Evolutionary conservation across 2,329 filamentous ascomycete genomes (phyloP), one percentile per base, ranked within the genome.

Genomic region (Sporothrix pseudoabietina): DNA sequence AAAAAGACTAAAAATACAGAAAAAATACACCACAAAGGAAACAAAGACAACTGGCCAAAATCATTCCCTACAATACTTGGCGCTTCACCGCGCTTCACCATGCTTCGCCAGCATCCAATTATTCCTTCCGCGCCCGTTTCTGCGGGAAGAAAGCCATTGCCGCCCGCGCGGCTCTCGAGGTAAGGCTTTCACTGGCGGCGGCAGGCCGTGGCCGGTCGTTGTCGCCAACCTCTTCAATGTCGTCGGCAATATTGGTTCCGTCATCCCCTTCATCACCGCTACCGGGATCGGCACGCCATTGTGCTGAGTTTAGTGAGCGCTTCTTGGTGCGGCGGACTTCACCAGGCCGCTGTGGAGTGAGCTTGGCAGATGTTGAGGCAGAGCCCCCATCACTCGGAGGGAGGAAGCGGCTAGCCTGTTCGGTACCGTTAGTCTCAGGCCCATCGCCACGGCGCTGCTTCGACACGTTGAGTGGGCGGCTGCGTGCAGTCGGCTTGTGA

Each of bases 201-300:
- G 3, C 41, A 44, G 14, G 7, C 35, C 30, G 19, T 7, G 12
- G 22, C 19, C 35, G 54, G 35, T n/a, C 70, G 44, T 70, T 32
- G 26, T 73, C 71, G 61, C 71, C 71, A 2, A 71, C 71, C 22
- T 74, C 73, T 35, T 74, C 73, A 65, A 74, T 74, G 19, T 74
- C 73, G 68, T 74, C 73, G 22, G 44, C 52, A n/a, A 71, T 14
- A n/a, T 10, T 14, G 16, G 35, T 26, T 7, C 14, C 55, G 14
- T 32, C 72, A 3, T 16, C 61, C 1, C 16, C 32, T 12, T 59
- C 39, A 12, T 32, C 55, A 35, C 35, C 61, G 16, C 71, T 49
- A 55, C 10, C 63, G 1, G 30, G 16, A 7, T 61, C 59, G 3
- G 68, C n/a, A 32, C 66, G 32, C 68, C 68, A 71, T 22, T 73